Evolutionary conservation across 192 early-diverging fungal species (phyloP).

Genomic region (Coemansia sp.): DNA sequence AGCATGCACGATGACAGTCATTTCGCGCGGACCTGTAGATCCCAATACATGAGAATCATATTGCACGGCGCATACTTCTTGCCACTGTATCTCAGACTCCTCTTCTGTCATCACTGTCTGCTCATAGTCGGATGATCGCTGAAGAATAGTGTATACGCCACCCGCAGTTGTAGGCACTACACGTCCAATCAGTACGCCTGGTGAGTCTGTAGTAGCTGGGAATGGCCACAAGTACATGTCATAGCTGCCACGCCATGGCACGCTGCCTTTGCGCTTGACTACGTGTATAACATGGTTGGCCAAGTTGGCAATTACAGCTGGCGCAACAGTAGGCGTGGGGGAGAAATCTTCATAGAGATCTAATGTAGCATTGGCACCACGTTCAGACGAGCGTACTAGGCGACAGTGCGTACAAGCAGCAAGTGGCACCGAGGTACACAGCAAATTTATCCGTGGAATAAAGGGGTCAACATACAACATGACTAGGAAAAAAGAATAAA

Average conservation of each 20-base stretch:
- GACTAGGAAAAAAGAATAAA: neutral
- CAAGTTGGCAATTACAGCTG: neutral
- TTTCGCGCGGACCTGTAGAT: conserved; percentile 89
- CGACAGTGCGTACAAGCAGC: conserved; percentile 26
- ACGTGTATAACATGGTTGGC: conserved; percentile 16
- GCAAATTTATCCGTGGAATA: neutral
- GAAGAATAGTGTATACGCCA: conserved; percentile 79
- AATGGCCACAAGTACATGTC: conserved; percentile 12
- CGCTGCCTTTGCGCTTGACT: conserved; percentile 2
- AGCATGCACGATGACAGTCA: conserved; percentile 75
- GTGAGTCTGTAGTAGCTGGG: neutral
- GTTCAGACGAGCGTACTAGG: conserved; percentile 10
- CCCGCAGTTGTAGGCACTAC: conserved; percentile 80
- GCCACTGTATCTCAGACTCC: conserved; percentile 9
- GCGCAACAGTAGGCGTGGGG: neutral
- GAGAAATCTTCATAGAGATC: conserved; percentile 22
- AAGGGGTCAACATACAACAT: neutral
- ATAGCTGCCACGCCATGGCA: conserved; percentile 9
- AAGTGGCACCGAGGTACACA: conserved; percentile 20
- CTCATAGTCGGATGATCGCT: conserved; percentile 52
- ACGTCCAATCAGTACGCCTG: conserved; percentile 18
- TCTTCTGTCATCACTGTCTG: conserved; percentile 7
- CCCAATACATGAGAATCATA: conserved; percentile 90
- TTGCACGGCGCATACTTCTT: conserved; percentile 59
- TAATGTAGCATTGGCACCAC: neutral